A percentile compares a stretch with the other conserved stretches of the same genome.
phyloP scores from a whole-genome alignment of 1,284 basidiomycete genomes.

The Inonotus obliquus region DNA sequence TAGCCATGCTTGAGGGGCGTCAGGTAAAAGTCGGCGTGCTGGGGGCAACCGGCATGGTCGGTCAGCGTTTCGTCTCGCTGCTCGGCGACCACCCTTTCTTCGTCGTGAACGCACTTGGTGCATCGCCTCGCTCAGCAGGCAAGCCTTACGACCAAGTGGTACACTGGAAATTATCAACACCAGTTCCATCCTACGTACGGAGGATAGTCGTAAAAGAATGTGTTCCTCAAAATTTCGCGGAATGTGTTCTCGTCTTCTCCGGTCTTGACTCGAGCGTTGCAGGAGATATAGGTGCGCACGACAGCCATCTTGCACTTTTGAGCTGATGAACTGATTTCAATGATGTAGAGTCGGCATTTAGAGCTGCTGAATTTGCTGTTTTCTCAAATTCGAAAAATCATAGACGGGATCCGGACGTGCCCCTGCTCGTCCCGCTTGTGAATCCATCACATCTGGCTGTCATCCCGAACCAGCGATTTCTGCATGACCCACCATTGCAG shows the following conservation, averaged over 20 bases:
- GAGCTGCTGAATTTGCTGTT: slow-evolving; percentile 84
- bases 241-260: slow-evolving; percentile 90
- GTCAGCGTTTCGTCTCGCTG: slow-evolving; percentile 91
- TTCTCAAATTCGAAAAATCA: slow-evolving; percentile 99
- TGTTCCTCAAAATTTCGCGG: slow-evolving; percentile 69
- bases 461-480: slow-evolving; percentile 74
- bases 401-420: slow-evolving; percentile 90
- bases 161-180: slow-evolving; percentile 87
- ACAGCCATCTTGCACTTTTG: neutral
- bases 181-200: slow-evolving; percentile 67
- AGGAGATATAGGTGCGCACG: slow-evolving; percentile 81
- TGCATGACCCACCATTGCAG: slow-evolving; percentile 65
- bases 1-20: slow-evolving; percentile 18
- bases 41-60: slow-evolving; percentile 95
- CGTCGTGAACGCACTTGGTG: slow-evolving; percentile 82
- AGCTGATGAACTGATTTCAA: neutral
- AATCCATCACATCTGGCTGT: slow-evolving; percentile 88
- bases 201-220: slow-evolving; percentile 80
- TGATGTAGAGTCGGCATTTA: slow-evolving; percentile 76
- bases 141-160: slow-evolving; percentile 77
- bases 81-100: slow-evolving; percentile 92
- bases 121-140: slow-evolving; percentile 85
- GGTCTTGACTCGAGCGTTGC: slow-evolving; percentile 94
- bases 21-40: slow-evolving; percentile 86
- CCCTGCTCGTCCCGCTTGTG: slow-evolving; percentile 95